Evolutionary conservation across 78 protist species (phyloP).

Genomic region (Dictyostelium capitatum): DNA sequence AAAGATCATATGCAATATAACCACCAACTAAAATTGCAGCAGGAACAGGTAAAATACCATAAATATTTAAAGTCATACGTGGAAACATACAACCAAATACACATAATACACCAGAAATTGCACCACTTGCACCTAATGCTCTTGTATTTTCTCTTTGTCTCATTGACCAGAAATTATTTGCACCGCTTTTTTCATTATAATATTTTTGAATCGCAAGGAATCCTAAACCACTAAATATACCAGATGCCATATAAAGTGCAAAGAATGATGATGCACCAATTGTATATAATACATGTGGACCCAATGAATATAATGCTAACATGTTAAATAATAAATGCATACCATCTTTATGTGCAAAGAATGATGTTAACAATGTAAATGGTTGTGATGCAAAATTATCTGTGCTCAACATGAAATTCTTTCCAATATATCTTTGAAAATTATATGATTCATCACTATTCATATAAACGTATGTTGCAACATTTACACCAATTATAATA

Average conservation of each 20-base stretch:
- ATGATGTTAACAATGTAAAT: constrained; percentile 29
- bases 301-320: constrained; percentile 34
- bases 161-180: background rate
- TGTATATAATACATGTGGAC: background rate
- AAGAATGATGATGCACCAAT: constrained; percentile 24
- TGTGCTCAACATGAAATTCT: constrained; percentile 16
- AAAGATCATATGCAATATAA: constrained; percentile 40
- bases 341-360: constrained; percentile 43
- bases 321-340: constrained; percentile 23
- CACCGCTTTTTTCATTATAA: background rate
- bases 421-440: background rate
- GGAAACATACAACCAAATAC: constrained; percentile 37
- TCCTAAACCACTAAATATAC: constrained; percentile 4
- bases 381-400: constrained; percentile 7
- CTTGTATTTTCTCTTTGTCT: background rate
- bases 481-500: background rate
- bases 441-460: constrained; percentile 19
- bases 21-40: constrained; percentile 20
- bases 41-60: constrained; percentile 50
- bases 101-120: constrained; percentile 12
- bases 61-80: background rate
- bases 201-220: background rate
- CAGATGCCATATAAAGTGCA: constrained; percentile 45
- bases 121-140: constrained; percentile 62
- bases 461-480: background rate